Evolutionary conservation across 2,329 filamentous ascomycete species (phyloP), one percentile per base, ranked within the genome.

Genomic region (Diaporthe citrichinensis): DNA sequence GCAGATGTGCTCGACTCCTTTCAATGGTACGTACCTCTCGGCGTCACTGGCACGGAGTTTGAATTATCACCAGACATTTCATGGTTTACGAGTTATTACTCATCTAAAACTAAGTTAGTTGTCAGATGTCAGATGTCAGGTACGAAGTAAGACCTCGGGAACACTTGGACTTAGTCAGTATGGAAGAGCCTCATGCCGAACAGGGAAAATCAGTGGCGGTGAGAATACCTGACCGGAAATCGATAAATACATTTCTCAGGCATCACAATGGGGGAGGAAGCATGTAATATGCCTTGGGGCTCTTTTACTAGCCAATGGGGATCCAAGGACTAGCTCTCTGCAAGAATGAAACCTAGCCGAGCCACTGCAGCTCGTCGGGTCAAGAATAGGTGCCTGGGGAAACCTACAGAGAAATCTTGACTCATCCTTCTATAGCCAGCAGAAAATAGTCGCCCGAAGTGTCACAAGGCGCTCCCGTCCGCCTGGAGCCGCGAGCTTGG

Each of bases 331-430:
- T 23, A 15, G 36, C n/a, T 8, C n/a, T 41, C 15, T 69, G 28
- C 34, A 4, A 41, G n/a, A 39, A 41, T 69, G 34, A 55, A 41
- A 69, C 65, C 49, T 28, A n/a, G 65, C 65, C 65, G 17, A 53
- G 49, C 65, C 65, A 39, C 49, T 7, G 51, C 65, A 41, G 31
- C 4, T 10, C 3, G 34, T 51, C n/a, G 4, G 8, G n/a, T 36
- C 58, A 41, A 55, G 14, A 53, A 73, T 65, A 73, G 71, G 31
- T 65, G 71, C 71, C 71, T 73, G n/a, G 49, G 31, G 28, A 28
- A 59, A 44, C 46, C 57, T 25, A 34, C 53, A 61, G 6, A 44
- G 15, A 65, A n/a, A 20, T 55, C n/a, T 73, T 55, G 71, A 73
- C 46, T 73, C 58, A 73, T 73, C 49, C 58, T 57, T 23, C 44